These are phyloP conservation scores for Tetraselmis striata DNA, from an alignment of 139 green algal genomes.

Conservation along the genomic window DNA sequence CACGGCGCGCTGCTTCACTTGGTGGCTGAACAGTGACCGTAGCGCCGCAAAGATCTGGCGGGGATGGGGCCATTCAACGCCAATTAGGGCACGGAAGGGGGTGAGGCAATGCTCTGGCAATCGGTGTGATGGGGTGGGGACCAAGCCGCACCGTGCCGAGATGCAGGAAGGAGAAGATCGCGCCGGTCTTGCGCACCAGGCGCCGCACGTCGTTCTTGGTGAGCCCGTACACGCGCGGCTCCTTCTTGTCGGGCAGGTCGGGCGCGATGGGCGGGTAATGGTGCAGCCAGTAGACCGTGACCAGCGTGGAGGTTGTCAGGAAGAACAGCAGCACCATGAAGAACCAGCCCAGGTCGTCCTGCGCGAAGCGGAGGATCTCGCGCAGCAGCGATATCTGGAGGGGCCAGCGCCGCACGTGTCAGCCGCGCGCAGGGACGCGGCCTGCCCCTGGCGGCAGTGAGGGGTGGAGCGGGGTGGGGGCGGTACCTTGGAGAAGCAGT, in stretches of 20 bases:
- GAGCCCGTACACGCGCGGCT: constrained; percentile 17
- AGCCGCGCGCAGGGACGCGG: too few species aligned
- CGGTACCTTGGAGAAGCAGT: constrained; percentile 23
- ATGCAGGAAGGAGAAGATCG: constrained; percentile 18
- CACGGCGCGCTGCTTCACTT: constrained; percentile 8
- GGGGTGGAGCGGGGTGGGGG: too few species aligned
- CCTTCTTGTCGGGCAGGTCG: background rate
- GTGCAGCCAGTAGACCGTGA: constrained; percentile 19
- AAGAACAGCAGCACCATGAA: constrained; percentile 26
- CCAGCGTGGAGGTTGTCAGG: constrained; percentile 13
- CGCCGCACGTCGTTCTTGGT: constrained; percentile 23
- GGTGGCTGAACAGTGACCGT: background rate
- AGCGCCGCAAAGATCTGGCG: background rate
- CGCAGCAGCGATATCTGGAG: background rate
- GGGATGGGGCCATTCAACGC: too few species aligned
- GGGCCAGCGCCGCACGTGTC: too few species aligned
- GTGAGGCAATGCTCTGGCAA: too few species aligned
- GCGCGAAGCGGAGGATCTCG: constrained; percentile 19
- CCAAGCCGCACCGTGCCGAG: constrained; percentile 23
- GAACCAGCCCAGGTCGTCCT: constrained; percentile 18
- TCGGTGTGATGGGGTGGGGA: too few species aligned
- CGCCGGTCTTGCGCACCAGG: constrained; percentile 17
- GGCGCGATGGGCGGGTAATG: constrained; percentile 21
- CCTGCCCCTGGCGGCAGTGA: too few species aligned
- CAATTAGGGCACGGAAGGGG: too few species aligned